A percentile compares a stretch with the other conserved stretches of the same genome.
These are phyloP conservation scores for Hortiboletus campestris DNA, from an alignment of 768 basidiomycete species.

Conservation along the genomic window DNA sequence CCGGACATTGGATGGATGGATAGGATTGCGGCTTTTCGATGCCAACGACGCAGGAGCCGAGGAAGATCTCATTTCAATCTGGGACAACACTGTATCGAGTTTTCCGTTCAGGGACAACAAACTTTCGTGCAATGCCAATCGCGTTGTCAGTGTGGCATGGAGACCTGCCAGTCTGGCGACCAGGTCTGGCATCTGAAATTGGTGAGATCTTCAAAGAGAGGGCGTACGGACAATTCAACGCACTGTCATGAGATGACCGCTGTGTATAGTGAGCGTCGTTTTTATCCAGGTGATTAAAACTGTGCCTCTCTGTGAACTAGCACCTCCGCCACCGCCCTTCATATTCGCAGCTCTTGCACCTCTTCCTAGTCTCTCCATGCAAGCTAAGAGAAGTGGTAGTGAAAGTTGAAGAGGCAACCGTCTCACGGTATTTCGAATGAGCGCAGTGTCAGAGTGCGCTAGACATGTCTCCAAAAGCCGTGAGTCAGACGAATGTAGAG, in stretches of 20 bases:
- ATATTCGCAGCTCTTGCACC: conserved; percentile 67
- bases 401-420: conserved; percentile 85
- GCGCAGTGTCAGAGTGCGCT: conserved; percentile 70
- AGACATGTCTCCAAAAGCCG: conserved; percentile 85
- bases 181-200: conserved; percentile 81
- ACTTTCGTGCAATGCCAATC: conserved; percentile 80
- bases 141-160: conserved; percentile 75
- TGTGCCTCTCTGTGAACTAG: conserved; percentile 73
- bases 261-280: conserved; percentile 80
- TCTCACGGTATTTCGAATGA: conserved; percentile 86
- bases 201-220: conserved; percentile 9
- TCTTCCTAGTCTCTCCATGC: conserved; percentile 84
- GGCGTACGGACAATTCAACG: conserved; percentile 31
- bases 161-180: conserved; percentile 83
- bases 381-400: conserved; percentile 80
- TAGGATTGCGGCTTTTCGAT: conserved; percentile 38
- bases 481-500: conserved; percentile 91
- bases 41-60: conserved; percentile 56
- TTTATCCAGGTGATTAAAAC: conserved; percentile 76
- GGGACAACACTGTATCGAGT: conserved; percentile 90
- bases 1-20: conserved; percentile 37
- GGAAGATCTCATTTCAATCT: conserved; percentile 87
- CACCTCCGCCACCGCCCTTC: conserved; percentile 77
- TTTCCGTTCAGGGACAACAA: conserved; percentile 84
- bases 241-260: conserved; percentile 92